Evolutionary conservation across 2,329 filamentous ascomycete genomes (phyloP), one percentile per base, ranked within the genome.

Genomic region (Ceratocystiopsis sp.): DNA sequence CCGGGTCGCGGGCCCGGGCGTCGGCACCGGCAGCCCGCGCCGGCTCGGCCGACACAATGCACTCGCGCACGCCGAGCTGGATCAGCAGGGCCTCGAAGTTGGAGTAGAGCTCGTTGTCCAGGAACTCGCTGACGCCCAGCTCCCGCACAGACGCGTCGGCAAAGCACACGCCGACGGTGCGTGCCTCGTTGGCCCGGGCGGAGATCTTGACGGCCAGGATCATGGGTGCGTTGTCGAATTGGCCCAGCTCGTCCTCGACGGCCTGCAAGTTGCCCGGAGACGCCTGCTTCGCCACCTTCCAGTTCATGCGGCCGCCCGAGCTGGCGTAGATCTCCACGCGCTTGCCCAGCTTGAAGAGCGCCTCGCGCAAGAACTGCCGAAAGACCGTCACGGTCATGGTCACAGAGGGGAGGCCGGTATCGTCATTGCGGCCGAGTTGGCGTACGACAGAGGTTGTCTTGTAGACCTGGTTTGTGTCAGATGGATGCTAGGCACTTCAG

Each of bases 51-150:
- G 85, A 81, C n/a, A 98, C 63, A 29, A 98, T 64, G 54, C 87
- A 95, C 59, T 98, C 91, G 57, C 86, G 91, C 17, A 95, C 85
- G 7, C 91, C 91, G 3, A 98, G 75, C 57, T 98, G 93, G 51
- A 98, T 98, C 42, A 98, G 74, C 16, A 98, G 70, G 3, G 87
- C 86, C 63, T 98, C 91, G 51, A 98, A 93, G 59, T 98, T 98
- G 42, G 89, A 96, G 64, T 93, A 98, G 11, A 95, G 69, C 57
- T 98, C 91, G 56, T 96, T 98, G 67, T 98, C 91, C n/a, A 94
- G 73, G 51, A 98, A 98, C 57, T 98, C 93, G 66, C 84, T 94
- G 43, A 98, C 86, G 10, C 91, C 91, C 3, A 98, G 71, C 64
- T 98, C 91, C 42, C 91, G 74, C 21, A 96, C 89, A 51, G 85